Evolutionary conservation across 371 early-diverging fungal genomes (phyloP).

Genomic region (Mortierella sp.): DNA sequence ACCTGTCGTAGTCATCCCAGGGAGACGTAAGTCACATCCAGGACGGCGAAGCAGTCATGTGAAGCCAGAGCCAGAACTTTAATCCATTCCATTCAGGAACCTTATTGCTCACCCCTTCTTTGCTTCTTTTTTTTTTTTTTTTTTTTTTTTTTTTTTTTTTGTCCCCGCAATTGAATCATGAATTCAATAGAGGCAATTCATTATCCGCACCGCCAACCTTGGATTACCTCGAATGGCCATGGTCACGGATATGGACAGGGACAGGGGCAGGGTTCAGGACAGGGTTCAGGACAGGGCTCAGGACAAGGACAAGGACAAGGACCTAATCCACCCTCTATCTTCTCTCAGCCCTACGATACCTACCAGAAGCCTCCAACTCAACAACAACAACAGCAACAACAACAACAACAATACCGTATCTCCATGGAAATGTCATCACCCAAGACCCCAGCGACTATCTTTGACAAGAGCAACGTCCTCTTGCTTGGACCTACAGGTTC

Average conservation of each 20-base stretch:
- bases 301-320: not conserved
- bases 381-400: not conserved
- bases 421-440: not conserved
- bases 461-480: slow-evolving; percentile 89
- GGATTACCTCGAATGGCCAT: not conserved
- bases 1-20: no score
- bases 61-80: no score
- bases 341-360: not conserved
- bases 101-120: no score
- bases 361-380: not conserved
- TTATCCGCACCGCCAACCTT: slow-evolving; percentile 7
- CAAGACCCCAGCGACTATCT: slow-evolving; percentile 43
- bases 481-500: slow-evolving; percentile 86
- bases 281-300: no score
- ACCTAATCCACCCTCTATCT: slow-evolving; percentile 1
- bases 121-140: no score
- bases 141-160: no score
- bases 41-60: no score
- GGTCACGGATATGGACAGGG: not conserved
- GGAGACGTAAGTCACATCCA: no score
- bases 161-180: no score
- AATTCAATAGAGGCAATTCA: slow-evolving; percentile 9
- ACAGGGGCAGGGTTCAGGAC: not conserved
- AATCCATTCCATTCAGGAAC: no score
- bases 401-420: not conserved